phyloP scores from a whole-genome alignment of 2,329 filamentous ascomycete species.

The Pseudofabraea citricarpa region DNA sequence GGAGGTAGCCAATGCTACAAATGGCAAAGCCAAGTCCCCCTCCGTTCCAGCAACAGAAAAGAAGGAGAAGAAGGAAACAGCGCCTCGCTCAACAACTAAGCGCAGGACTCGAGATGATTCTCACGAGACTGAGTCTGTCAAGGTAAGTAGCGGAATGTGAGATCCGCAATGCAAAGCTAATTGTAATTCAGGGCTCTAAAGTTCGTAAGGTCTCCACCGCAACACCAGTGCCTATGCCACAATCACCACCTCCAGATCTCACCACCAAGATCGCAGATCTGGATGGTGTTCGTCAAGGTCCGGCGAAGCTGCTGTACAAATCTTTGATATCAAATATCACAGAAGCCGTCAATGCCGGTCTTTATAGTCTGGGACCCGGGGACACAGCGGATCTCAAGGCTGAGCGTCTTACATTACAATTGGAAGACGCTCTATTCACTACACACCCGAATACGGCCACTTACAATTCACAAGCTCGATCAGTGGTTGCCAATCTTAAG shows the following conservation, averaged over 20 bases:
- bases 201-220: constrained; percentile 51
- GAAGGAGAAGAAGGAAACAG: constrained; percentile 37
- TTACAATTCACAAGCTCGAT: constrained; percentile 62
- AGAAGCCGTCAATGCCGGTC: constrained; percentile 60
- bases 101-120: constrained; percentile 57
- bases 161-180: constrained; percentile 4
- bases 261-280: constrained; percentile 44
- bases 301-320: constrained; percentile 67
- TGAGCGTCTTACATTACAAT: constrained; percentile 67
- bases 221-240: constrained; percentile 29
- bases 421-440: constrained; percentile 68
- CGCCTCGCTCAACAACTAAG: too few relatives aligned
- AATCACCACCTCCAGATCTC: constrained; percentile 18
- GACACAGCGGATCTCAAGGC: constrained; percentile 60
- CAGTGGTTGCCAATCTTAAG: constrained; percentile 82
- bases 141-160: constrained; percentile 33
- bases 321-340: constrained; percentile 62
- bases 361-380: constrained; percentile 58
- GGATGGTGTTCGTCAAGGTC: constrained; percentile 58
- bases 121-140: constrained; percentile 41
- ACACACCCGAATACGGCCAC: constrained; percentile 47
- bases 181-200: constrained; percentile 36
- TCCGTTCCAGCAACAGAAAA: constrained; percentile 22
- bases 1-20: constrained; percentile 37
- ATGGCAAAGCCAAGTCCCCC: constrained; percentile 25